Percentiles rank a stretch among this genome's conserved stretches.
These are phyloP conservation scores for Salix arbutifolia DNA, from an alignment of 345 rosid genomes.

Conservation along the genomic window DNA sequence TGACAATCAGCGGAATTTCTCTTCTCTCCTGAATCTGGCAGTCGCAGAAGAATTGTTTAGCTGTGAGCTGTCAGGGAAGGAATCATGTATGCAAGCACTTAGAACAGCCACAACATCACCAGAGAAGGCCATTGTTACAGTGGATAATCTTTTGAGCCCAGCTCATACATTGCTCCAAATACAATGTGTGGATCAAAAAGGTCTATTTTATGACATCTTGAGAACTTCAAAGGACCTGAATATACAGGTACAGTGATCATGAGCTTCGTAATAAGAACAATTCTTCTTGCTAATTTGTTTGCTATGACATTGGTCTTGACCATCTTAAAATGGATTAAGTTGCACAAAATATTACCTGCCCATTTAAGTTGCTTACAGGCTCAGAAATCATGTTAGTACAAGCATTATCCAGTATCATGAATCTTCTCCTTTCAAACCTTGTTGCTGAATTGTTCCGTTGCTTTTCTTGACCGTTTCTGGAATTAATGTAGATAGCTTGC, in stretches of 20 bases:
- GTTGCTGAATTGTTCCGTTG: neutral
- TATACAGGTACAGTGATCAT: slow-evolving; percentile 16
- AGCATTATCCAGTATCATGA: neutral
- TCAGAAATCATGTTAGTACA: neutral
- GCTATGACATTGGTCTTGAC: neutral
- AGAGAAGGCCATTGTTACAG: slow-evolving; percentile 13
- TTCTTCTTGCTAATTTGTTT: neutral
- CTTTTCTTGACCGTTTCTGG: neutral
- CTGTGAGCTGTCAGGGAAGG: slow-evolving; percentile 5
- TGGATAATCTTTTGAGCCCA: slow-evolving; percentile 31
- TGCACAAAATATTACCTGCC: neutral
- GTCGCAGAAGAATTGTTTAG: slow-evolving; percentile 30
- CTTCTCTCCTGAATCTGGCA: slow-evolving; percentile 13
- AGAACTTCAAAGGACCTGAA: slow-evolving; percentile 28
- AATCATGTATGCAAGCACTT: neutral
- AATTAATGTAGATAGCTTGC: neutral
- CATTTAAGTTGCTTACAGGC: neutral
- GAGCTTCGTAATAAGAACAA: neutral
- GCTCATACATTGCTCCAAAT: slow-evolving; percentile 32
- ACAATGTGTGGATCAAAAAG: slow-evolving; percentile 31
- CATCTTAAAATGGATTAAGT: neutral
- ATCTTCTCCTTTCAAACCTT: neutral
- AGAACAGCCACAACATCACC: neutral
- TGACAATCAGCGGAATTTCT: slow-evolving; percentile 17
- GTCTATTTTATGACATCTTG: slow-evolving; percentile 30